Evolutionary conservation across 1,284 basidiomycete species (phyloP).

Genomic region (Cryptococcus sp.): DNA sequence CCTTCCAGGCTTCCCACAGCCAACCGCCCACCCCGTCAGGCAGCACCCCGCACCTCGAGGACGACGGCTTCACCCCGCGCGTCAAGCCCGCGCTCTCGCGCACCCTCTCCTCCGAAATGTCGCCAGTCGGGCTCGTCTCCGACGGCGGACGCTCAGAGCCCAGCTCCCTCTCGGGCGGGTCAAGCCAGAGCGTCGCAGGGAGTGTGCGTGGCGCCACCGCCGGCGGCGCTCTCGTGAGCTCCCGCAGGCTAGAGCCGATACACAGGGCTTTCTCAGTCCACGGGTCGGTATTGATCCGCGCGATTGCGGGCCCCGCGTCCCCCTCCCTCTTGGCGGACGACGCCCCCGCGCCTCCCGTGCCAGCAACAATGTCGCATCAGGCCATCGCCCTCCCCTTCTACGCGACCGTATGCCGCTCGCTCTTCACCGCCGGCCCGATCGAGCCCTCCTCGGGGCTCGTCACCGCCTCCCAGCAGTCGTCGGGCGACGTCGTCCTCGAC

Average conservation of each 20-base stretch:
- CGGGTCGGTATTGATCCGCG: constrained; percentile 41
- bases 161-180: constrained; percentile 15
- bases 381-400: constrained; percentile 42
- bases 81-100: constrained; percentile 24
- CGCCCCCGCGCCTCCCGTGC: not conserved
- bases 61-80: constrained; percentile 38
- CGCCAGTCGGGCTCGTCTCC: constrained; percentile 4
- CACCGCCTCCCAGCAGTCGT: constrained; percentile 31
- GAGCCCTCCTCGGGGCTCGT: constrained; percentile 36
- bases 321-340: not conserved
- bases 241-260: constrained; percentile 33
- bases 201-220: constrained; percentile 6
- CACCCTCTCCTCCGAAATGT: constrained; percentile 19
- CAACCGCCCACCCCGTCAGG: constrained; percentile 17
- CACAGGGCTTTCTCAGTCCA: constrained; percentile 45
- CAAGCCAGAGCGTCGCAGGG: constrained; percentile 18
- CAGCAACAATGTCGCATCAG: constrained; percentile 19
- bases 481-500: constrained; percentile 37
- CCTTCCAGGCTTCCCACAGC: constrained; percentile 31
- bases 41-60: constrained; percentile 19
- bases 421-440: constrained; percentile 43
- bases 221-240: not conserved
- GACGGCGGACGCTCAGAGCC: constrained; percentile 11
- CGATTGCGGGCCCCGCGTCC: constrained; percentile 13
- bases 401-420: constrained; percentile 44